A percentile compares a stretch with the other conserved stretches of the same genome.
Conservation (phyloP, 495 filamentous ascomycete species). For the Penicillium turbatum region DNA sequence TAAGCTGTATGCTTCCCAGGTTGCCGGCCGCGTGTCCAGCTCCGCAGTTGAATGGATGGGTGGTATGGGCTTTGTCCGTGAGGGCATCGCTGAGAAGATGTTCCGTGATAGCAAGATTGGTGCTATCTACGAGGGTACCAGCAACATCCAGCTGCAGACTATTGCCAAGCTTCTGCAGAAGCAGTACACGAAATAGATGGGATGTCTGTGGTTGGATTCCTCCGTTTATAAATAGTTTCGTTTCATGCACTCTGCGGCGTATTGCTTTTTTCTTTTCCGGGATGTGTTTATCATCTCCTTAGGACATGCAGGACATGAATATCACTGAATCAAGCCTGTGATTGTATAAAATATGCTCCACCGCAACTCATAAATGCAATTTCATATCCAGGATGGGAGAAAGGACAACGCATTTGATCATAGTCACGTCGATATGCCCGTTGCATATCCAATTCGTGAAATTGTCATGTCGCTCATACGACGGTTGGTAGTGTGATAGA, state of each 20-base stretch:
- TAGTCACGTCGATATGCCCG: not conserved
- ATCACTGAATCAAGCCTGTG: not conserved
- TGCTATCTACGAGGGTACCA: constrained; percentile 96
- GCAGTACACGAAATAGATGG: constrained; percentile 59
- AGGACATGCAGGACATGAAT: not conserved
- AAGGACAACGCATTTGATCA: not conserved
- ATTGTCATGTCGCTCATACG: not conserved
- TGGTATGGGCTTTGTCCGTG: constrained; percentile 93
- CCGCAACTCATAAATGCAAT: not conserved
- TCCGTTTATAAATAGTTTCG: constrained; percentile 1
- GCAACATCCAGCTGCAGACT: constrained; percentile 80
- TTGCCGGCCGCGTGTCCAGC: constrained; percentile 81
- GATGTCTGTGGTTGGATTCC: not conserved
- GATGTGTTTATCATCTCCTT: not conserved
- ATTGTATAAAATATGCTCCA: not conserved
- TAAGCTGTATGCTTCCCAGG: constrained; percentile 91
- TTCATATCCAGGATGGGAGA: not conserved
- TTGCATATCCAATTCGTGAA: not conserved
- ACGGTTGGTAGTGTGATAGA: not conserved
- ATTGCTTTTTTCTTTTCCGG: not conserved
- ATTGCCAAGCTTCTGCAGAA: constrained; percentile 93
- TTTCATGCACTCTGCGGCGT: not conserved
- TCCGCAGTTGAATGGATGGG: constrained; percentile 98
- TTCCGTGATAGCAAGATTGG: constrained; percentile 98
- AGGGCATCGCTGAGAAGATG: constrained; percentile 97